Conservation (phyloP, 805 yeast genomes). For the Wickerhamomyces silvicola region DNA sequence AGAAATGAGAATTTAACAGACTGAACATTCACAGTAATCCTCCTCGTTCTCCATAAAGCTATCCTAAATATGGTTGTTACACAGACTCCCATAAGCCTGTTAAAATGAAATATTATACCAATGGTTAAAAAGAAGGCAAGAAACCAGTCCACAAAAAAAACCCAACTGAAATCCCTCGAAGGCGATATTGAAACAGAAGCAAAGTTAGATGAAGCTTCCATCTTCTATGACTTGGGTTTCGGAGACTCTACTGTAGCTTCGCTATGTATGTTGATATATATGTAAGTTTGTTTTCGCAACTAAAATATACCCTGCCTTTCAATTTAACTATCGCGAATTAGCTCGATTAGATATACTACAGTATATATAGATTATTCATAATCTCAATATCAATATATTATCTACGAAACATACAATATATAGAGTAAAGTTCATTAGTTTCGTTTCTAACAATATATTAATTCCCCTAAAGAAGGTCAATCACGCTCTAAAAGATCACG, state of each 20-base stretch:
- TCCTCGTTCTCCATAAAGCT: slow-evolving; percentile 56
- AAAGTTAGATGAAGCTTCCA: slow-evolving; percentile 25
- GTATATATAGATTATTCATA: too few species aligned
- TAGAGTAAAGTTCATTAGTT: too few species aligned
- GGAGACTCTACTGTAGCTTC: too few species aligned
- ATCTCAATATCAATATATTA: too few species aligned
- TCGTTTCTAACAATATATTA: too few species aligned
- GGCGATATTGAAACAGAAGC: slow-evolving; percentile 25
- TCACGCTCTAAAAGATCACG: slow-evolving; percentile 35
- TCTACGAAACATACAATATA: too few species aligned
- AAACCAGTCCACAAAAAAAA: slow-evolving; percentile 80
- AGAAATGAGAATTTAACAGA: slow-evolving; percentile 70
- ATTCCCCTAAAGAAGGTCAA: too few species aligned
- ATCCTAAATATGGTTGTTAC: slow-evolving; percentile 46
- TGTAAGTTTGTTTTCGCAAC: too few species aligned
- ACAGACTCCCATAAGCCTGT: slow-evolving; percentile 59
- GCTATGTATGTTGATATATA: too few species aligned
- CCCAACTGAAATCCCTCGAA: slow-evolving; percentile 46
- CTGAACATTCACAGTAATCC: slow-evolving; percentile 58
- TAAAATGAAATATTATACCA: slow-evolving; percentile 68
- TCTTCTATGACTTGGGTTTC: slow-evolving; percentile 6
- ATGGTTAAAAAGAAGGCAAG: slow-evolving; percentile 56
- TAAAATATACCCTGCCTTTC: too few species aligned
- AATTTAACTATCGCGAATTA: too few species aligned
- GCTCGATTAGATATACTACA: too few species aligned